Evolutionary conservation across 1,284 basidiomycete genomes (phyloP), one percentile per base, ranked within the genome.

Genomic region (Rhodotorula sp.): DNA sequence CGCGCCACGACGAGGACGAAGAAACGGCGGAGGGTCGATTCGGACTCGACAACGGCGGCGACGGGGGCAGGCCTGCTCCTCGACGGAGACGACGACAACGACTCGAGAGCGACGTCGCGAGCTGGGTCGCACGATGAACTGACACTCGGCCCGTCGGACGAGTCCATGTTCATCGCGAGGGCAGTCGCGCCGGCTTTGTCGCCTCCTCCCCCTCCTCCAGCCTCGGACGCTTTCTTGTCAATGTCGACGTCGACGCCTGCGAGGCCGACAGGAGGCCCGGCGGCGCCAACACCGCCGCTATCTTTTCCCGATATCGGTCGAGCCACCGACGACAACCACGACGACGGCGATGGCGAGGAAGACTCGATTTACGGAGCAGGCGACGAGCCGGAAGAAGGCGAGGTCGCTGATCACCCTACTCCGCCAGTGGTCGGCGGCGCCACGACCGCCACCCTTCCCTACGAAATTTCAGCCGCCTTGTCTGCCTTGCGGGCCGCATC

Each of bases 321-420:
- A 10, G 37, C 63, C 55, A 8, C 37, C 20, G 26, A 14, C 22
- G 20, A 10, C 17, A n/a, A n/a, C 22, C 4, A n/a, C 49, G 67
- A 44, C 15, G 24, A 10, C 6, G 53, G 46, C 2, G 30, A 49
- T 2, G n/a, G 24, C 37, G 62, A 63, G 26, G 12, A 54, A 20
- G 61, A 63, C 37, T 42, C 37, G 37, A 42, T 12, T 42, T 42
- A 10, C 37, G 37, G 37, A 54, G 56, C 51, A 15, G 64, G 48
- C 24, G 65, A 70, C 6, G 58, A 57, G 24, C 60, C 60, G 24
- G 68, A 66, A 33, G 68, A 66, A 42, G 69, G 65, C 60, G 65
- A 67, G 60, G 17, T 67, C 37, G 65, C 58, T 6, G n/a, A 45
- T 6, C 48, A 12, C 3, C 17, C 26, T n/a, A 33, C 48, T 29